Percentiles rank a stretch among this genome's conserved stretches.
Evolutionary conservation across 495 filamentous ascomycete species (phyloP).

Genomic region (Tuber melanosporum): DNA sequence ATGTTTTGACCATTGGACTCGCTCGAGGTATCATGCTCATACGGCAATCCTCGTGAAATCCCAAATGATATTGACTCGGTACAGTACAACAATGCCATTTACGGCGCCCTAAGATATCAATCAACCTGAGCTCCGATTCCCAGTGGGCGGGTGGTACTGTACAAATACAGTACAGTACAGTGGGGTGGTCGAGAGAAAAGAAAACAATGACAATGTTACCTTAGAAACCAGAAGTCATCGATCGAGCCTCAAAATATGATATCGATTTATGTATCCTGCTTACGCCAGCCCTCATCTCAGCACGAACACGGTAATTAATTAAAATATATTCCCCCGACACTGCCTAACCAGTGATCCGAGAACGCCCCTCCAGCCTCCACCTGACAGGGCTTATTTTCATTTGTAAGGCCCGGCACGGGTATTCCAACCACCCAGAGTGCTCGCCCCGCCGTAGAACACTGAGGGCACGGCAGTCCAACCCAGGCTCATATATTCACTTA

Average conservation of each 20-base stretch:
- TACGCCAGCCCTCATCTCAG: neutral
- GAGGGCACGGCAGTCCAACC: neutral
- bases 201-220: neutral
- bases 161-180: neutral
- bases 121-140: neutral
- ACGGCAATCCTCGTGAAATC: neutral
- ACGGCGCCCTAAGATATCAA: neutral
- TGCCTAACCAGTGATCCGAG: neutral
- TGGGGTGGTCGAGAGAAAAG: neutral
- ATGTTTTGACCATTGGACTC: neutral
- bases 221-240: neutral
- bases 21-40: too few relatives aligned
- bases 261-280: neutral
- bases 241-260: neutral
- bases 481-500: neutral
- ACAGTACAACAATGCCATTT: neutral
- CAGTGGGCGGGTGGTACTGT: neutral
- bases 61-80: neutral
- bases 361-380: neutral
- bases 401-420: neutral
- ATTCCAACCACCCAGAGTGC: neutral
- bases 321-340: too few relatives aligned
- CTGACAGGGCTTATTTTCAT: neutral
- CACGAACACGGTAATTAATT: neutral
- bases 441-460: neutral